Conservation (phyloP, 768 basidiomycete genomes). For the Termitomyces sp. region DNA sequence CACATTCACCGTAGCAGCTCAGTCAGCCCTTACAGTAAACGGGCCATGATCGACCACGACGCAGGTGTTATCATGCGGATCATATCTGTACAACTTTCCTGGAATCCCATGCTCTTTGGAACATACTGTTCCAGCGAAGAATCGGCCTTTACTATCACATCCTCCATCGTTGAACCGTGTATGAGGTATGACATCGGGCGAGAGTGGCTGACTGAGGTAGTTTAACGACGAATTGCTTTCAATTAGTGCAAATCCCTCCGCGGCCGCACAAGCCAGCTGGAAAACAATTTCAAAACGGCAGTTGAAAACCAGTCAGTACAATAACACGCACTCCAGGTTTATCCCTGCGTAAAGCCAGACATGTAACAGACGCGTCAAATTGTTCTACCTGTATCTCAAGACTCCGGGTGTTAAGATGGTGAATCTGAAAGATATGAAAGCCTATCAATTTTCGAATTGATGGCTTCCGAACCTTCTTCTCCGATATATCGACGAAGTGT, state of each 20-base stretch:
- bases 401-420: constrained; percentile 40
- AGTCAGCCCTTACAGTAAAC: constrained; percentile 45
- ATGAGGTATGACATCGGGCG: constrained; percentile 30
- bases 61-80: constrained; percentile 42
- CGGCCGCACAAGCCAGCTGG: constrained; percentile 58
- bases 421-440: constrained; percentile 31
- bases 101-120: constrained; percentile 43
- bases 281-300: neutral
- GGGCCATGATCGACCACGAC: constrained; percentile 54
- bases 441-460: neutral
- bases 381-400: constrained; percentile 37
- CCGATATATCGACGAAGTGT: constrained; percentile 66
- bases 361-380: constrained; percentile 52
- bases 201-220: constrained; percentile 49
- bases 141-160: constrained; percentile 59
- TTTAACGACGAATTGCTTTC: constrained; percentile 34
- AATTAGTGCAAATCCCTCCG: constrained; percentile 48
- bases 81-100: constrained; percentile 55
- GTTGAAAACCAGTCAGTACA: neutral
- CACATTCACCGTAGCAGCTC: constrained; percentile 3
- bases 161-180: constrained; percentile 69
- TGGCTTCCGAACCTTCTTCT: constrained; percentile 38
- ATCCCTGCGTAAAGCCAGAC: constrained; percentile 45
- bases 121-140: constrained; percentile 60
- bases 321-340: constrained; percentile 35